These are phyloP conservation scores for Cyphellophora attinorum DNA, from an alignment of 2,329 filamentous ascomycete species.

Conservation along the genomic window DNA sequence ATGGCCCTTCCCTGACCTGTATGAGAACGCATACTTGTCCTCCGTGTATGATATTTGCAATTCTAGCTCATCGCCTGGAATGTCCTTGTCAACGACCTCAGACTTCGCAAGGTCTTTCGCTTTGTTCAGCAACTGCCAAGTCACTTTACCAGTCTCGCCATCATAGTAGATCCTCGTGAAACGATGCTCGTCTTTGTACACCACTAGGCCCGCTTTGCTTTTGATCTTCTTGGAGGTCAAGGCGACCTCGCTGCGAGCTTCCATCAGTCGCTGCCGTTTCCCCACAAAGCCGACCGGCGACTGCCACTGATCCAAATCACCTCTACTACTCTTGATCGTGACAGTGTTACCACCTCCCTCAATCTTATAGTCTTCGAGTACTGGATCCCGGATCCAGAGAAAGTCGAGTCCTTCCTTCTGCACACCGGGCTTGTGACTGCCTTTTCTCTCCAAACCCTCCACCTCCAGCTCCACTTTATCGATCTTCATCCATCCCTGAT, in stretches of 20 bases:
- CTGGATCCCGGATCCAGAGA: background rate
- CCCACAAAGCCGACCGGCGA: conserved; percentile 1
- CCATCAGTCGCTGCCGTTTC: conserved; percentile 1
- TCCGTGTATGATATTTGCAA: background rate
- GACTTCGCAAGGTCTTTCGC: background rate
- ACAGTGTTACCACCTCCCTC: background rate
- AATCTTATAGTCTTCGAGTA: background rate
- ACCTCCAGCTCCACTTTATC: background rate
- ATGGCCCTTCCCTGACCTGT: background rate
- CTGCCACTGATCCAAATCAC: background rate
- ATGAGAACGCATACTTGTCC: background rate
- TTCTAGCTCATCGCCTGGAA: background rate
- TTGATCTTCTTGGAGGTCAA: background rate
- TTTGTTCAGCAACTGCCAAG: background rate
- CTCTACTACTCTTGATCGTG: background rate
- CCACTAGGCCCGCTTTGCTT: conserved; percentile 11
- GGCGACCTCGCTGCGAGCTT: background rate
- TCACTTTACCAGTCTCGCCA: background rate
- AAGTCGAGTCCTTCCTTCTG: background rate
- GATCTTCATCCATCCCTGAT: background rate
- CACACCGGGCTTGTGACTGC: background rate
- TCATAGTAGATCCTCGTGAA: conserved; percentile 17
- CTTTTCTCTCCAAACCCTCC: background rate
- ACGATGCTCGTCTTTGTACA: conserved; percentile 20
- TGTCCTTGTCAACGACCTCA: background rate